Percentiles rank a stretch among this genome's conserved stretches.
Evolutionary conservation across 169 alveolate species (phyloP).

Genomic region (Cryptosporidium bovis): DNA sequence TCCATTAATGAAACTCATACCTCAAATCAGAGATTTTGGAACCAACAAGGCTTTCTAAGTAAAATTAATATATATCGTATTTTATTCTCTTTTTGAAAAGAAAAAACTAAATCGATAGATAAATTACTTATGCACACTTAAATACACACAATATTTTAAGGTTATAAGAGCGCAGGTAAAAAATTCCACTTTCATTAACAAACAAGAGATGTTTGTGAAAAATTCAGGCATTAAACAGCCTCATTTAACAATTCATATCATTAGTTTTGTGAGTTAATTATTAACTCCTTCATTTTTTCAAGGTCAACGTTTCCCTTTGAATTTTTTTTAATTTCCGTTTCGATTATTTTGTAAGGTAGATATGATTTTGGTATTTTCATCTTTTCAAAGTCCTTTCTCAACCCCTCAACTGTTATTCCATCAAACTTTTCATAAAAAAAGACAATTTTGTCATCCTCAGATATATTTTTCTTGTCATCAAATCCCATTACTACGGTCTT

Average conservation of each 20-base stretch:
- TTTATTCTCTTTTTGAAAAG: too few species aligned
- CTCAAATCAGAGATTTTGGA: too few species aligned
- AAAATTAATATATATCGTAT: too few species aligned
- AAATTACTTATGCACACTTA: too few species aligned
- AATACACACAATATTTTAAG: too few species aligned
- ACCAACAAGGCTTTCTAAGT: too few species aligned
- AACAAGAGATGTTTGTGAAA: too few species aligned
- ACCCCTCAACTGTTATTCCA: neutral
- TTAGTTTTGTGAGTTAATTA: neutral
- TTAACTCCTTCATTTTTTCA: neutral
- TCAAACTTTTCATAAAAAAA: slow-evolving; percentile 37
- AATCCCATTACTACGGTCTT: slow-evolving; percentile 11
- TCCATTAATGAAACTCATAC: too few species aligned
- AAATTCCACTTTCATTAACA: too few species aligned
- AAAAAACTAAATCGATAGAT: too few species aligned
- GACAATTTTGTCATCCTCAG: slow-evolving; percentile 54
- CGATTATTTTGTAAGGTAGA: slow-evolving; percentile 29
- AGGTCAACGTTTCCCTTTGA: slow-evolving; percentile 33
- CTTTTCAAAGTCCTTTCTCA: neutral
- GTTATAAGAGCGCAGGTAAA: too few species aligned
- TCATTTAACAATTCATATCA: neutral
- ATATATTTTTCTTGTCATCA: slow-evolving; percentile 30
- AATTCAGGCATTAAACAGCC: too few species aligned
- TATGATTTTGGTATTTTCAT: slow-evolving; percentile 9
- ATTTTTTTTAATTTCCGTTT: slow-evolving; percentile 18